Evolutionary conservation across 352 stramenopile genomes (phyloP).

Genomic region (Phytopythium helicoides): DNA sequence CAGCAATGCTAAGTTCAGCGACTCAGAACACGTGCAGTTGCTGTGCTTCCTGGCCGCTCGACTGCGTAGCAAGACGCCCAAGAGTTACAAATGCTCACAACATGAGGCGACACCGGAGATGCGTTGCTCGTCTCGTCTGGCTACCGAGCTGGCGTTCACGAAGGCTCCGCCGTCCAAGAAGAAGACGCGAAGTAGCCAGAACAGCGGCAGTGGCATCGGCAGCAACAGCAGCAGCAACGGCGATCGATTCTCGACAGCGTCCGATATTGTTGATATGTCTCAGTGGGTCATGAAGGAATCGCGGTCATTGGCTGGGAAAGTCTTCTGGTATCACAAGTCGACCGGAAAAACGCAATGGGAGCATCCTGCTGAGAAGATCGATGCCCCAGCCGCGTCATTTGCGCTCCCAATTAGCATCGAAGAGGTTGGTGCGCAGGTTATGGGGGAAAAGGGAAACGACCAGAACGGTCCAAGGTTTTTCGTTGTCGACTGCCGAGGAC

Average conservation of each 20-base stretch:
- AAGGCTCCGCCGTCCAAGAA: constrained; percentile 12
- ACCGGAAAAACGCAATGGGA: constrained; percentile 81
- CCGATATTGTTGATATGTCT: constrained; percentile 67
- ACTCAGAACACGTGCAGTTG: constrained; percentile 47
- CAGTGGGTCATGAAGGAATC: constrained; percentile 80
- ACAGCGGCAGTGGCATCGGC: not conserved
- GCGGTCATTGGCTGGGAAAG: constrained; percentile 63
- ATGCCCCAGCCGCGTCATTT: constrained; percentile 58
- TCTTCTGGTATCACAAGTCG: constrained; percentile 79
- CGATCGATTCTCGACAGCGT: constrained; percentile 26
- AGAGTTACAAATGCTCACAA: constrained; percentile 62
- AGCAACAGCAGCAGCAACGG: constrained; percentile 14
- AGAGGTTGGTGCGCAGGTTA: constrained; percentile 64
- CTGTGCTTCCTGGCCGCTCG: constrained; percentile 59
- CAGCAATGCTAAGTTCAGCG: constrained; percentile 21
- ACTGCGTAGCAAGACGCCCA: constrained; percentile 57
- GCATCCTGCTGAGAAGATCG: constrained; percentile 60
- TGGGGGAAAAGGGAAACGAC: constrained; percentile 51
- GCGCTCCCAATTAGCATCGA: constrained; percentile 63
- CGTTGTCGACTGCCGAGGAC: constrained; percentile 69
- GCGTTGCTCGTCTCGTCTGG: constrained; percentile 46
- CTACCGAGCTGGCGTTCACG: constrained; percentile 57
- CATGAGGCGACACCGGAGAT: constrained; percentile 29
- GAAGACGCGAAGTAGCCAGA: constrained; percentile 7
- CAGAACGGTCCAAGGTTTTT: constrained; percentile 54